Evolutionary conservation across 371 early-diverging fungal species (phyloP).

Genomic region (Dinochytrium kinnereticum): DNA sequence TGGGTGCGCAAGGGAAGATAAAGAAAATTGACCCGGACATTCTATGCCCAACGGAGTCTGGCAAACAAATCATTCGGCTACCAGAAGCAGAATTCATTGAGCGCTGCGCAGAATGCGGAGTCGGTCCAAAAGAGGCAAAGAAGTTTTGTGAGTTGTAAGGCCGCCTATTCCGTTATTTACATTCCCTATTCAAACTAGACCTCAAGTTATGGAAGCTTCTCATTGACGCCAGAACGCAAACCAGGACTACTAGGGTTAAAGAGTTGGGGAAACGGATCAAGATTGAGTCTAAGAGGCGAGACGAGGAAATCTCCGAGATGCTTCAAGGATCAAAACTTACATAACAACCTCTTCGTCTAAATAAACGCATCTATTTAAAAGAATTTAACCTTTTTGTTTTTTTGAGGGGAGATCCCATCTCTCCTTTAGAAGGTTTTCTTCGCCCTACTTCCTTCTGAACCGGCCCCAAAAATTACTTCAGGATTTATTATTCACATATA

Average conservation of each 20-base stretch:
- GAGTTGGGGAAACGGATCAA: background rate
- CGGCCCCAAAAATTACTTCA: no score
- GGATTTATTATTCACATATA: background rate
- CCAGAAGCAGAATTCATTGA: constrained; percentile 44
- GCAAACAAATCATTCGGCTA: constrained; percentile 40
- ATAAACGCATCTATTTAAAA: background rate
- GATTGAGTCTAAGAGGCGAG: background rate
- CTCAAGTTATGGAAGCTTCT: constrained; percentile 42
- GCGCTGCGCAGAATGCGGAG: constrained; percentile 30
- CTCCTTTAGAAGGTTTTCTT: no score
- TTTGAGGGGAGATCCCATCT: no score
- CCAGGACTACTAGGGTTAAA: constrained; percentile 22
- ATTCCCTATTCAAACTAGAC: background rate
- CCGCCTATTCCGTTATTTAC: background rate
- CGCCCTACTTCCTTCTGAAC: no score
- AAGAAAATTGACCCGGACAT: constrained; percentile 28
- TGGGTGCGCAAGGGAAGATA: background rate
- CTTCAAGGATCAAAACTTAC: background rate
- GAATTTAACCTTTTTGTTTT: no score
- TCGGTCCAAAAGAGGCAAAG: constrained; percentile 32
- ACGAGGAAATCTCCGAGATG: background rate
- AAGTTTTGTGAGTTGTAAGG: constrained; percentile 33
- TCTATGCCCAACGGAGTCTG: constrained; percentile 46
- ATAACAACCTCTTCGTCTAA: background rate
- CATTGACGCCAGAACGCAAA: constrained; percentile 32